Percentiles rank a stretch among this genome's conserved stretches.
Conservation (phyloP, 768 basidiomycete species). For the Macrolepiota fuliginosa region DNA sequence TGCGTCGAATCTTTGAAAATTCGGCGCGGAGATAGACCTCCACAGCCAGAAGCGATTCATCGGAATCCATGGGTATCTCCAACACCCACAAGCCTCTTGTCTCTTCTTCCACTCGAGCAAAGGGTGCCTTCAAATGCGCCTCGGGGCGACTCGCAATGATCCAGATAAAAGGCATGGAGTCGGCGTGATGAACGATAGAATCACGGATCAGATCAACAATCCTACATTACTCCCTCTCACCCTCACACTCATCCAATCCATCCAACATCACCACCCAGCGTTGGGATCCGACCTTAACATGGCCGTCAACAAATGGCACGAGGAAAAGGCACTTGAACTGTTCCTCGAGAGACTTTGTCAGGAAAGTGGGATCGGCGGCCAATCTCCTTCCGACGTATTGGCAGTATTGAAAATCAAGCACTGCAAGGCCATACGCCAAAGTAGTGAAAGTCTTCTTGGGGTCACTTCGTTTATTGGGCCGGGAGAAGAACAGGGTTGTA, state of each 20-base stretch:
- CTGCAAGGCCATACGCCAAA: no score
- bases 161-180: neutral
- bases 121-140: neutral
- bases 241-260: neutral
- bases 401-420: neutral
- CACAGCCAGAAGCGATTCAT: neutral
- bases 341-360: no score
- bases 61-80: neutral
- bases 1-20: neutral
- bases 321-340: neutral
- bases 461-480: neutral
- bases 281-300: neutral
- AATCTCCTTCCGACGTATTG: neutral
- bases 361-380: neutral
- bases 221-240: neutral
- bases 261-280: neutral
- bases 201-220: neutral
- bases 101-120: neutral
- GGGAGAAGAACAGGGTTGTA: neutral
- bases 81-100: neutral
- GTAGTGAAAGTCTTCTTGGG: no score
- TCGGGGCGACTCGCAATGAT: neutral
- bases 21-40: neutral
- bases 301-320: neutral
- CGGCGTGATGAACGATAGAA: neutral